A percentile compares a stretch with the other conserved stretches of the same genome.
Evolutionary conservation across 2,329 filamentous ascomycete genomes (phyloP).

Genomic region (Hirsutella rhossiliensis): DNA sequence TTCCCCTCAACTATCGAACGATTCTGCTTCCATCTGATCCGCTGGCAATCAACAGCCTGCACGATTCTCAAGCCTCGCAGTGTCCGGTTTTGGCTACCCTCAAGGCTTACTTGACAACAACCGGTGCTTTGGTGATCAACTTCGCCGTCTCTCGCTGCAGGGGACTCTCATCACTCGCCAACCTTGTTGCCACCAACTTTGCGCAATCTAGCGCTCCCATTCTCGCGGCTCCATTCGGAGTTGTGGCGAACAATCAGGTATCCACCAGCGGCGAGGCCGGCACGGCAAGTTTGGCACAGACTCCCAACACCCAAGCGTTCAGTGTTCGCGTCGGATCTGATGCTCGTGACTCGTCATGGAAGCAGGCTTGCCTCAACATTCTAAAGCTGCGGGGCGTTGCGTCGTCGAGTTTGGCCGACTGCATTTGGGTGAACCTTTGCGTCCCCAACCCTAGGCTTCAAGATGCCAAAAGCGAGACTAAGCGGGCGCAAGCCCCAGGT

Average conservation of each 20-base stretch:
- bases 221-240: slow-evolving; percentile 42
- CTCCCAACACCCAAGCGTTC: slow-evolving; percentile 39
- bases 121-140: slow-evolving; percentile 38
- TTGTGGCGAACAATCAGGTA: slow-evolving; percentile 18
- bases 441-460: slow-evolving; percentile 31
- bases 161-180: slow-evolving; percentile 33
- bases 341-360: slow-evolving; percentile 32
- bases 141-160: slow-evolving; percentile 34
- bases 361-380: slow-evolving; percentile 35
- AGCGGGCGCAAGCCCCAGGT: slow-evolving; percentile 22
- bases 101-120: slow-evolving; percentile 42
- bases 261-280: slow-evolving; percentile 8
- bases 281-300: slow-evolving; percentile 30
- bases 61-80: slow-evolving; percentile 7
- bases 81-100: slow-evolving; percentile 34
- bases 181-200: slow-evolving; percentile 25
- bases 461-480: slow-evolving; percentile 30
- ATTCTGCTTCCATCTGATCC: slow-evolving; percentile 29
- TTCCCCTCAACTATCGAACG: slow-evolving; percentile 41
- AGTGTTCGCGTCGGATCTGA: slow-evolving; percentile 28
- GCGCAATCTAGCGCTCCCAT: slow-evolving; percentile 31
- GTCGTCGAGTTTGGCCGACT: slow-evolving; percentile 26
- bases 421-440: slow-evolving; percentile 39
- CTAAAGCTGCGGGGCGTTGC: slow-evolving; percentile 38
- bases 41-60: slow-evolving; percentile 6